Evolutionary conservation across 2,329 filamentous ascomycete species (phyloP).

Genomic region (Stagonosporopsis rhizophila): DNA sequence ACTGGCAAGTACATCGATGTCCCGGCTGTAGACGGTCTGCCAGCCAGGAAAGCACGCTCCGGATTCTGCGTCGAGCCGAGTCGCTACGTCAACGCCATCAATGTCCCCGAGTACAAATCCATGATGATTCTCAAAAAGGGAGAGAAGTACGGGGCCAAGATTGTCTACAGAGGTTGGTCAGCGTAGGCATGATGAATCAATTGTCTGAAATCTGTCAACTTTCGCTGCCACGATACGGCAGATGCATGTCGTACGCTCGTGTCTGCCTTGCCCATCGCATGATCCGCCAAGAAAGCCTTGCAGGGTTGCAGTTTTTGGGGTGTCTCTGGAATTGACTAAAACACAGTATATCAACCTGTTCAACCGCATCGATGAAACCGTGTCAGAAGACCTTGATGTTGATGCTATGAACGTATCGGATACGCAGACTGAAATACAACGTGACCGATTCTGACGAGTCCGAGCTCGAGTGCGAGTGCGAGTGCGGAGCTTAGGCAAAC

Average conservation of each 20-base stretch:
- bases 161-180: conserved; percentile 86
- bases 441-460: background rate
- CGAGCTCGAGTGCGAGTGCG: background rate
- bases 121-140: conserved; percentile 86
- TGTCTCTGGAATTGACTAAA: background rate
- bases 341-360: background rate
- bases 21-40: conserved; percentile 64
- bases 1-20: conserved; percentile 86
- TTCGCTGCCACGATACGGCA: background rate
- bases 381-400: too few species aligned
- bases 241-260: background rate
- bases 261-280: background rate
- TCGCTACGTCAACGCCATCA: conserved; percentile 87
- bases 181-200: conserved; percentile 37
- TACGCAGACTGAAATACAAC: background rate
- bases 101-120: conserved; percentile 78
- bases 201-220: background rate
- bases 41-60: conserved; percentile 70
- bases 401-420: background rate
- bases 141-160: conserved; percentile 79
- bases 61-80: conserved; percentile 94
- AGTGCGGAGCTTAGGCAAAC: background rate
- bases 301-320: background rate
- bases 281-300: background rate
- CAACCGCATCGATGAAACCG: background rate